phyloP scores from a whole-genome alignment of 192 early-diverging fungal species.

The Coemansia sp. region DNA sequence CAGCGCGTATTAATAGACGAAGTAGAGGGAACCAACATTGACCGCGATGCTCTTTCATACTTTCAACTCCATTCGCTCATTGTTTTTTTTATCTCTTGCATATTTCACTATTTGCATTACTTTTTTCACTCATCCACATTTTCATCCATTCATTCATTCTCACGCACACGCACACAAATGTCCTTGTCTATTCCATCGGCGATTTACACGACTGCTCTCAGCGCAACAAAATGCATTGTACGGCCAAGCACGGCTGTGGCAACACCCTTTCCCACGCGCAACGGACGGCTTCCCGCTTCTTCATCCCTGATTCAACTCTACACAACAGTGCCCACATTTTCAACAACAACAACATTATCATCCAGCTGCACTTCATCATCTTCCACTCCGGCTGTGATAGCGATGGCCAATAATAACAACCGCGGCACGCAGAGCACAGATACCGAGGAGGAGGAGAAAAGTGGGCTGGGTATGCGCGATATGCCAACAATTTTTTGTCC shows the following conservation, averaged over 20 bases:
- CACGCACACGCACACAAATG: background rate
- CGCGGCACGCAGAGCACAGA: background rate
- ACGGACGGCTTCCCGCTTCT: constrained; percentile 4
- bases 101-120: constrained; percentile 5
- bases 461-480: background rate
- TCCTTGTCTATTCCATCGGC: background rate
- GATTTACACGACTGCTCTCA: background rate
- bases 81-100: no score
- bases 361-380: background rate
- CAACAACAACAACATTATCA: constrained; percentile 6
- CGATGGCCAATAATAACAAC: background rate
- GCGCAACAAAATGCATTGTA: constrained; percentile 6
- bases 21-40: no score
- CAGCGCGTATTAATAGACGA: no score
- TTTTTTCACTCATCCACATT: no score
- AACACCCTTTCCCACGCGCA: background rate
- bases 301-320: background rate
- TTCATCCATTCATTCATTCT: constrained; percentile 1
- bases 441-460: no score
- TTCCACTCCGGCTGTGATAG: background rate
- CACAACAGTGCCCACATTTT: background rate
- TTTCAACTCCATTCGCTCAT: no score
- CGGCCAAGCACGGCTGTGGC: background rate
- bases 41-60: no score
- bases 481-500: constrained; percentile 10